phyloP scores from a whole-genome alignment of 164 flowering plant genomes.

The Echeveria elegans region DNA sequence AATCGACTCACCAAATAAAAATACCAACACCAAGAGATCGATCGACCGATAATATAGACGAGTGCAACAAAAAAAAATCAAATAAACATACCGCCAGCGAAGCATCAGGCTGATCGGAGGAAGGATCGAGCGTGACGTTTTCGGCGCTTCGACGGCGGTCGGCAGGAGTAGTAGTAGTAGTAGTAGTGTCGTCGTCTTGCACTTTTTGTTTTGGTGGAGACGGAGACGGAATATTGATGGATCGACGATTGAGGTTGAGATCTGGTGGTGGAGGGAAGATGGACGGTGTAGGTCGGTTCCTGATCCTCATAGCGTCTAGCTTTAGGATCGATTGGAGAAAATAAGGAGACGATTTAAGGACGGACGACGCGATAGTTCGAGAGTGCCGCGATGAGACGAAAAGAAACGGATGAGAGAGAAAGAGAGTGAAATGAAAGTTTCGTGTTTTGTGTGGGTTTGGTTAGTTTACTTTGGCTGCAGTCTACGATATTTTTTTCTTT shows the following conservation, averaged over 20 bases:
- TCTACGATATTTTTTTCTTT: neutral
- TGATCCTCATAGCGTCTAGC: neutral
- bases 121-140: too few relatives aligned
- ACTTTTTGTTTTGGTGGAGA: neutral
- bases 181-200: neutral
- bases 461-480: neutral
- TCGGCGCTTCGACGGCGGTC: too few relatives aligned
- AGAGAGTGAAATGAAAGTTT: neutral
- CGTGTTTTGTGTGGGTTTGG: slow-evolving; percentile 6
- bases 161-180: neutral
- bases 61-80: too few relatives aligned
- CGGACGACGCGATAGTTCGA: neutral
- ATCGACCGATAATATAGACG: too few relatives aligned
- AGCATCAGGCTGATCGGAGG: too few relatives aligned
- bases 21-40: too few relatives aligned
- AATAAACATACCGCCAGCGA: too few relatives aligned
- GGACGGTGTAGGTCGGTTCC: slow-evolving; percentile 3
- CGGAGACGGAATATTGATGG: neutral
- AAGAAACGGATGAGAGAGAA: neutral
- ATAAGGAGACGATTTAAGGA: neutral
- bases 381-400: neutral
- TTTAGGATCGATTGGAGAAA: neutral
- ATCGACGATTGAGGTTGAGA: neutral
- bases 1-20: too few relatives aligned
- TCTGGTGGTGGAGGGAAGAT: slow-evolving; percentile 7